Evolutionary conservation across 2,329 filamentous ascomycete species (phyloP).

Genomic region (Sordariomycetes sp.): DNA sequence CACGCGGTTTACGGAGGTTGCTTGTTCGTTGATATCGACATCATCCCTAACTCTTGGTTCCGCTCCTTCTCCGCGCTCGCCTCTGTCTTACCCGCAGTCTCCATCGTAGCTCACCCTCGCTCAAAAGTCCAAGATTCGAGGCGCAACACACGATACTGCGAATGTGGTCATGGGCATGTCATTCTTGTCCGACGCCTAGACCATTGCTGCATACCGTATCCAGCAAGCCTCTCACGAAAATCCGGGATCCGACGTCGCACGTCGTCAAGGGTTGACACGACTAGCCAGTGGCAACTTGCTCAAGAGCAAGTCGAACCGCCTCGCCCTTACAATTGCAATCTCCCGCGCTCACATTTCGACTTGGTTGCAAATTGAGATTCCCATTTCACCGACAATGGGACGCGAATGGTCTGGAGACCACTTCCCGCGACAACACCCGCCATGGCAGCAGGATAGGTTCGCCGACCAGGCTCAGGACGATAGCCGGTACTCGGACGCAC

Average conservation of each 20-base stretch:
- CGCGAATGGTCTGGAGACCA: constrained; percentile 4
- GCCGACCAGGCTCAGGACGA: not conserved
- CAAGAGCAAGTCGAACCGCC: not conserved
- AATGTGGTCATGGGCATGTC: not conserved
- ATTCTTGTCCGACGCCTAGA: not conserved
- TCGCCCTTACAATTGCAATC: not conserved
- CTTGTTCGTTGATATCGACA: not conserved
- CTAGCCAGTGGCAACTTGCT: not conserved
- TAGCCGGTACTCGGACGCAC: not conserved
- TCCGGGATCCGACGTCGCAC: not conserved
- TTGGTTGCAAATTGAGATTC: not conserved
- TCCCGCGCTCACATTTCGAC: not conserved
- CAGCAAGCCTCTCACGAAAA: not conserved
- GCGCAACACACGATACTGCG: not conserved
- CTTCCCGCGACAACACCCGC: not conserved
- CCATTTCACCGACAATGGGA: constrained; percentile 1
- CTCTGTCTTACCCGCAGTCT: not conserved
- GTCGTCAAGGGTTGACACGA: not conserved
- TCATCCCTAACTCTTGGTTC: not conserved
- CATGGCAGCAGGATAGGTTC: constrained; percentile 3
- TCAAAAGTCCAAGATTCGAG: not conserved
- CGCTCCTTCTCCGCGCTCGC: not conserved
- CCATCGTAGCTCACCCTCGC: not conserved
- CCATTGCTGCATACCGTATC: not conserved
- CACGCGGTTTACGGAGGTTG: not conserved